A percentile compares a stretch with the other conserved stretches of the same genome.
Conservation (phyloP, 1,139 yeast genomes). For the Candida albicans region DNA sequence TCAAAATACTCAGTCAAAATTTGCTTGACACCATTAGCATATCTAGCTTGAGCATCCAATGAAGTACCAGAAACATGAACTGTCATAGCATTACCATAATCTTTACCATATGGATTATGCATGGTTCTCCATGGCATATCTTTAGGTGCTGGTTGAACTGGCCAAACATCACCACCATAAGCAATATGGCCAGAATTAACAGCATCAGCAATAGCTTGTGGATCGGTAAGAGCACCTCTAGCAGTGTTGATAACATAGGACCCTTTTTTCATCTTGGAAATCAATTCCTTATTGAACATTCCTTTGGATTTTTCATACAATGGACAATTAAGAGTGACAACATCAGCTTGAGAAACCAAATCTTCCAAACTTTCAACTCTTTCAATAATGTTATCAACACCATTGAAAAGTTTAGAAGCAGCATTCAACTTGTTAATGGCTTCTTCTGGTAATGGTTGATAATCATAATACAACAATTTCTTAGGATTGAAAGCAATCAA, state of each 20-base stretch:
- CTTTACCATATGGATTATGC: slow-evolving; percentile 60
- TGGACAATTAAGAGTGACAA: slow-evolving; percentile 77
- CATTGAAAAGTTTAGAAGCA: slow-evolving; percentile 39
- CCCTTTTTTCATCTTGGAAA: slow-evolving; percentile 73
- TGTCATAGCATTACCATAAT: slow-evolving; percentile 74
- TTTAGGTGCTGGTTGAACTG: slow-evolving; percentile 75
- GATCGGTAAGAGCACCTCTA: slow-evolving; percentile 76
- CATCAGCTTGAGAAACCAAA: slow-evolving; percentile 64
- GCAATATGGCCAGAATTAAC: slow-evolving; percentile 65
- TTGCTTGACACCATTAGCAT: slow-evolving; percentile 65
- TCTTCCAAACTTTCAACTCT: slow-evolving; percentile 66
- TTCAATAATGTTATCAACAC: slow-evolving; percentile 44
- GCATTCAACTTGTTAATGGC: slow-evolving; percentile 52
- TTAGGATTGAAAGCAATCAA: slow-evolving; percentile 72
- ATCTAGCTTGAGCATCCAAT: slow-evolving; percentile 75
- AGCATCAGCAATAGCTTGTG: slow-evolving; percentile 75
- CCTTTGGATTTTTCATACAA: slow-evolving; percentile 70
- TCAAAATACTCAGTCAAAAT: slow-evolving; percentile 65
- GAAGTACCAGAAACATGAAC: slow-evolving; percentile 83
- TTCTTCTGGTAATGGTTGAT: slow-evolving; percentile 62
- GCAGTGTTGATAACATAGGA: slow-evolving; percentile 82
- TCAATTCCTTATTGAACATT: slow-evolving; percentile 62
- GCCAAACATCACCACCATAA: slow-evolving; percentile 87
- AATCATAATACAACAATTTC: slow-evolving; percentile 72
- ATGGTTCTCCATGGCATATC: slow-evolving; percentile 77